Conservation (phyloP, 2,329 filamentous ascomycete genomes). For the Tympanopsis confertula region DNA sequence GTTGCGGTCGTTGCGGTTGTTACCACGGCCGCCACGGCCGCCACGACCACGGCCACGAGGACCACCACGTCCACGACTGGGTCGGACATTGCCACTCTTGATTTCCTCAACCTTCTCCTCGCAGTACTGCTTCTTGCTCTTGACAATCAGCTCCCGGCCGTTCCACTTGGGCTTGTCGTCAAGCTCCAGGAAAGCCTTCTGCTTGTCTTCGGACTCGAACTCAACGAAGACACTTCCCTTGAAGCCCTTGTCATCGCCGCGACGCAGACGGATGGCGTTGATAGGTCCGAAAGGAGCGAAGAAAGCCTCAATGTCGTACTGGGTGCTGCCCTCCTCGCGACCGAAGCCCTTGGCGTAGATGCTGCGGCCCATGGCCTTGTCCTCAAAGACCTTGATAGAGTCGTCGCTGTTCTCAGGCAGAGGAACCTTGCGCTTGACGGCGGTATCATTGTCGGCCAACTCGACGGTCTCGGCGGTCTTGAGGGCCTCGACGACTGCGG, state of each 20-base stretch:
- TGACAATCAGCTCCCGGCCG: constrained; percentile 66
- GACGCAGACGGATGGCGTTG: constrained; percentile 77
- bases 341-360: constrained; percentile 94
- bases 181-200: constrained; percentile 67
- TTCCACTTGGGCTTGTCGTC: constrained; percentile 79
- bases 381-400: constrained; percentile 40
- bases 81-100: constrained; percentile 55
- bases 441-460: constrained; percentile 60
- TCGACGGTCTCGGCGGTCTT: constrained; percentile 65
- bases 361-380: constrained; percentile 59
- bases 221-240: constrained; percentile 96
- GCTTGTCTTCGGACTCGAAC: constrained; percentile 68
- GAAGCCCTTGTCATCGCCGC: constrained; percentile 61
- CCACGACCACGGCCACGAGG: constrained; percentile 15
- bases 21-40: constrained; percentile 21
- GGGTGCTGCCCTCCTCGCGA: constrained; percentile 68
- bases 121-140: constrained; percentile 80
- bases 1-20: constrained; percentile 20
- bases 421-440: constrained; percentile 68
- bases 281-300: constrained; percentile 71
- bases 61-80: constrained; percentile 29
- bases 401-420: constrained; percentile 31
- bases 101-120: constrained; percentile 67
- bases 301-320: constrained; percentile 89
- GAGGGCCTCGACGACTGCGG: constrained; percentile 70